Base-by-base conservation (phyloP, 495 filamentous ascomycete genomes). In the Rhypophila decipiens region DNA sequence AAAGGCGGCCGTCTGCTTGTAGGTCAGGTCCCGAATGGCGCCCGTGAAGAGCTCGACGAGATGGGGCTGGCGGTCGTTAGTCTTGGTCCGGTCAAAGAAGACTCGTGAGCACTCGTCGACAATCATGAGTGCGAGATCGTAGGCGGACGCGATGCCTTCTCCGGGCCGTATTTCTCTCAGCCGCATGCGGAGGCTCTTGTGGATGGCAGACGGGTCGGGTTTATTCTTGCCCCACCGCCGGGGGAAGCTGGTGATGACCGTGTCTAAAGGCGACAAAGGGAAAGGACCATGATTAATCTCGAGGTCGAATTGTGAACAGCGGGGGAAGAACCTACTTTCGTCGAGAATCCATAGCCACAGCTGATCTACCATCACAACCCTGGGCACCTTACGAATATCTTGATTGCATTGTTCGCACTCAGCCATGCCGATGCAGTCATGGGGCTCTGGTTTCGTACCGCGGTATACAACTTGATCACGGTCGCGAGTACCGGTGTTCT, bases 341-440 rank as follows among this genome's bases (percentile, higher is more conserved):
- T 80, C 79, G 5, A 85, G 54, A 27, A 83, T 68, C 79, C 79
- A 85, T 64, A 85, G 70, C 80, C 81, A 85, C 5, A 85, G 61
- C 49, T 85, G 80, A 51, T 84, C 82, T 5, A 85, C 82, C 80
- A 84, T 85, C 57, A 84, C 76, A 15, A 85, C 68, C 47, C 82
- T 78, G 1, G 77, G 73, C 20, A 79, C 75, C 17, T 68, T 65
- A 9, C 52, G 56, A 4, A 68, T 59, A 4, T 68, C 58, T 36
- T 60, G 49, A 2, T 40, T 49, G 47, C 55, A 60, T 39, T 57
- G 49, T 24, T 31, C 5, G 24, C 56, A 61, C 17, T 49, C 24
- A 3, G 64, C 46, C 49, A 46, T 50, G 20, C 54, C 52, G 19
- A 50, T 33, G 29, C 54, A 60, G 2, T 48, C 42, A 21, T 59